Evolutionary conservation across 164 flowering plant species (phyloP), one percentile per base, ranked within the genome.

Genomic region (Dillenia turbinata): DNA sequence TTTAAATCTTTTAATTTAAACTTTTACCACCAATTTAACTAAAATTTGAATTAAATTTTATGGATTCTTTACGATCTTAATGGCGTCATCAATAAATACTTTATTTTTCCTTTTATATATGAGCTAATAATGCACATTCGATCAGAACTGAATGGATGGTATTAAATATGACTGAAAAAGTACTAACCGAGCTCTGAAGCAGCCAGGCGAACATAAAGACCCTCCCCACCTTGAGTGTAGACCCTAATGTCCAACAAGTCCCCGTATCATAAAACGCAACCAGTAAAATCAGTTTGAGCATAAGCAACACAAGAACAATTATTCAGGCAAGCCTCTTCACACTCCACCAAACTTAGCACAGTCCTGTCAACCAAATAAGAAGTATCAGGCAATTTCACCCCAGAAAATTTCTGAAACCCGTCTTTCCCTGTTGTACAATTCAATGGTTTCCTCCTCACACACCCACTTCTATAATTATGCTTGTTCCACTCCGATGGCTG

Each of bases 341-440:
- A 83, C 47, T 72, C 75, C 14, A 66, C n/a, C 19, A 45, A 26
- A 24, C 15, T 45, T 1, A 19, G 22, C 52, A 62, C 57, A 24
- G 43, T 62, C 12, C 1, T 24, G 56, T 57, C 52, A 5, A 67
- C 58, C 78, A 65, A 67, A 12, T 74, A 16, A 9, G 51, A 10
- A 4, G 59, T 33, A 45, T 78, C 79, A 2, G 87, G 85, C 54
- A 77, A 13, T 61, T 81, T 83, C 55, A 81, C 24, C 10, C 59
- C 48, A 9, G 5, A 11, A 7, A 56, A 54, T 45, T 66, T 63
- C 15, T 57, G 9, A 67, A 80, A 80, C 14, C 69, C 85, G 48
- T 75, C 77, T 48, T 9, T 47, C 6, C 22, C 22, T 1, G 17
- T 49, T 15, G 17, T 26, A 69, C 75, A 75, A 22, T 59, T 56